Evolutionary conservation across 129 eudicot genomes (phyloP).

Genomic region (Arctium lappa): DNA sequence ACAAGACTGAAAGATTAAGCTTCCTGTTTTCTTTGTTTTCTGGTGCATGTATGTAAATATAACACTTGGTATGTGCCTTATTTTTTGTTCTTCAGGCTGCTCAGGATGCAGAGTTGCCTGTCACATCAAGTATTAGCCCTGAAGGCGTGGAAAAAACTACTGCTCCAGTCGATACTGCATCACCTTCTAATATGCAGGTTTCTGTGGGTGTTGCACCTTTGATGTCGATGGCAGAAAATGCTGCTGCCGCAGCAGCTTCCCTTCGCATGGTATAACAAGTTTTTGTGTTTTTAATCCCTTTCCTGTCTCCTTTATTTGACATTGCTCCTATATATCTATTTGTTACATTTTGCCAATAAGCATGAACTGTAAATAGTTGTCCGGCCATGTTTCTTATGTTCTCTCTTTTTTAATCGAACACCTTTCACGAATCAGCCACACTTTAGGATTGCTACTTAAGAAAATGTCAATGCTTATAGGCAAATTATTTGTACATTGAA

Average conservation of each 20-base stretch:
- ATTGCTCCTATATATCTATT: background rate
- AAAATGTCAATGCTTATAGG: background rate
- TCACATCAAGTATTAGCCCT: slow-evolving; percentile 40
- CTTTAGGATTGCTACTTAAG: background rate
- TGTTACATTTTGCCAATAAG: background rate
- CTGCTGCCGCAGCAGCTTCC: slow-evolving; percentile 76
- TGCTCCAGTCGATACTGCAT: slow-evolving; percentile 42
- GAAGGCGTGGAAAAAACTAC: slow-evolving; percentile 46
- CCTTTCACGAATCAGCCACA: background rate
- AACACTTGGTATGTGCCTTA: background rate
- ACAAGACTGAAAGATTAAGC: background rate
- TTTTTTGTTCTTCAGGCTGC: slow-evolving; percentile 56
- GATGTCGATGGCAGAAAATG: slow-evolving; percentile 58
- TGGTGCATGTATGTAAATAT: background rate
- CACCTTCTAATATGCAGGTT: slow-evolving; percentile 55
- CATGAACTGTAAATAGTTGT: background rate
- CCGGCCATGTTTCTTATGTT: background rate
- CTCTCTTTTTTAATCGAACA: background rate
- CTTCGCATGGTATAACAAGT: slow-evolving; percentile 66
- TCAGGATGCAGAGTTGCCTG: slow-evolving; percentile 49
- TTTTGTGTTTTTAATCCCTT: background rate
- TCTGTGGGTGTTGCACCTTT: slow-evolving; percentile 46
- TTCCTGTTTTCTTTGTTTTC: background rate
- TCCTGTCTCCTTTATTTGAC: background rate
- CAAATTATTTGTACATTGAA: background rate